A percentile compares a stretch with the other conserved stretches of the same genome.
Conservation (phyloP, 2,329 filamentous ascomycete species). For the Arachnomyces sp. region DNA sequence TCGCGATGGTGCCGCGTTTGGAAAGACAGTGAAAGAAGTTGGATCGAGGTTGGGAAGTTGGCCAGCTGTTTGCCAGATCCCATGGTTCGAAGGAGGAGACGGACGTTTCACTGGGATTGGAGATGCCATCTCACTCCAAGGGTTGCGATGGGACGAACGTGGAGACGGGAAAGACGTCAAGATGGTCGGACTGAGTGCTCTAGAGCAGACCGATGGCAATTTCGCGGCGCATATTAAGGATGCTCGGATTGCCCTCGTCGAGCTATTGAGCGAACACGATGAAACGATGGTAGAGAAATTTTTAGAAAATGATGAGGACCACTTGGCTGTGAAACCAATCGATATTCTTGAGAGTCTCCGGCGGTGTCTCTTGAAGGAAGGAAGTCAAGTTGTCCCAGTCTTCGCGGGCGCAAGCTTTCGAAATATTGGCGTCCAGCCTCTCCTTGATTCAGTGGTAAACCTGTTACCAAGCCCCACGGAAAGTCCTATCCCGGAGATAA, state of each 20-base stretch:
- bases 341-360: constrained; percentile 69
- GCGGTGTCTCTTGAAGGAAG: constrained; percentile 57
- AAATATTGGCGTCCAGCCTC: constrained; percentile 86
- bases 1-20: constrained; percentile 73
- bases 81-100: constrained; percentile 73
- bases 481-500: constrained; percentile 70
- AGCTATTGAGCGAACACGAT: constrained; percentile 80
- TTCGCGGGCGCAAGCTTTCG: constrained; percentile 89
- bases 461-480: constrained; percentile 78
- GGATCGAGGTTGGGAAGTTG: constrained; percentile 70
- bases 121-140: constrained; percentile 69
- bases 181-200: constrained; percentile 48
- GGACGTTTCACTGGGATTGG: constrained; percentile 75
- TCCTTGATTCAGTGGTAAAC: constrained; percentile 82
- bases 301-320: constrained; percentile 67
- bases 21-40: constrained; percentile 76
- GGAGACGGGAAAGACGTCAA: constrained; percentile 58
- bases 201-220: constrained; percentile 41
- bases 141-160: constrained; percentile 63
- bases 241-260: constrained; percentile 70
- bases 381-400: constrained; percentile 68
- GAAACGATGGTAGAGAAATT: constrained; percentile 79
- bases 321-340: constrained; percentile 55
- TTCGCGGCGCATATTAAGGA: constrained; percentile 62
- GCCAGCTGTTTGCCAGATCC: constrained; percentile 89